Evolutionary conservation across 2,329 filamentous ascomycete species (phyloP).

Genomic region (Zarea fungicola): DNA sequence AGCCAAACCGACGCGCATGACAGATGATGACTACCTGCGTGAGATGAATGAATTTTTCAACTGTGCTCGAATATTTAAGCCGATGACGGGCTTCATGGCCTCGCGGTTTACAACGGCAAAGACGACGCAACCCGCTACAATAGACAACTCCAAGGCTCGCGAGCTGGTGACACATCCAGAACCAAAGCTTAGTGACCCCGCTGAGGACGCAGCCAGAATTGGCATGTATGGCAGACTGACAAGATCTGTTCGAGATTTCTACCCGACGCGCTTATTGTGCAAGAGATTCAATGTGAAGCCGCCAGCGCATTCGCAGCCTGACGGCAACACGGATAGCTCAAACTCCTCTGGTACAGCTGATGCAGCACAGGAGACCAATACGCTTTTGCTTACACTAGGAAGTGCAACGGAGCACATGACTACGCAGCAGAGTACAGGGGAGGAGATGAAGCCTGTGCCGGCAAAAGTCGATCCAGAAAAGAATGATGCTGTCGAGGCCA

Average conservation of each 20-base stretch:
- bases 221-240: constrained; percentile 94
- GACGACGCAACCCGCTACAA: constrained; percentile 27
- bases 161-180: constrained; percentile 28
- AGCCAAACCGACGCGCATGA: constrained; percentile 34
- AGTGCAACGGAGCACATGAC: neutral
- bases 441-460: constrained; percentile 15
- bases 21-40: constrained; percentile 68
- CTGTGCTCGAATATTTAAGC: constrained; percentile 72
- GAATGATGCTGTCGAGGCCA: constrained; percentile 63
- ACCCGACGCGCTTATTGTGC: constrained; percentile 79
- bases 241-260: constrained; percentile 64
- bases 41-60: constrained; percentile 73
- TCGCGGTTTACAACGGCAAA: constrained; percentile 79
- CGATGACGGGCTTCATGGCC: constrained; percentile 88
- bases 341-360: neutral
- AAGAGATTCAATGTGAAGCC: constrained; percentile 88
- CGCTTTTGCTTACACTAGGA: constrained; percentile 11
- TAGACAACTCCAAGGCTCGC: constrained; percentile 16
- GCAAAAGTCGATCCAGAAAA: constrained; percentile 60
- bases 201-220: constrained; percentile 78
- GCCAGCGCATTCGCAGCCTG: constrained; percentile 60
- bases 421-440: too few relatives aligned
- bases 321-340: constrained; percentile 26
- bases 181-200: constrained; percentile 54
- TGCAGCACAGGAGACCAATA: constrained; percentile 13